Percentiles rank a stretch among this genome's conserved stretches.
These are phyloP conservation scores for Fusarium chaquense DNA, from an alignment of 2,329 filamentous ascomycete genomes.

Conservation along the genomic window DNA sequence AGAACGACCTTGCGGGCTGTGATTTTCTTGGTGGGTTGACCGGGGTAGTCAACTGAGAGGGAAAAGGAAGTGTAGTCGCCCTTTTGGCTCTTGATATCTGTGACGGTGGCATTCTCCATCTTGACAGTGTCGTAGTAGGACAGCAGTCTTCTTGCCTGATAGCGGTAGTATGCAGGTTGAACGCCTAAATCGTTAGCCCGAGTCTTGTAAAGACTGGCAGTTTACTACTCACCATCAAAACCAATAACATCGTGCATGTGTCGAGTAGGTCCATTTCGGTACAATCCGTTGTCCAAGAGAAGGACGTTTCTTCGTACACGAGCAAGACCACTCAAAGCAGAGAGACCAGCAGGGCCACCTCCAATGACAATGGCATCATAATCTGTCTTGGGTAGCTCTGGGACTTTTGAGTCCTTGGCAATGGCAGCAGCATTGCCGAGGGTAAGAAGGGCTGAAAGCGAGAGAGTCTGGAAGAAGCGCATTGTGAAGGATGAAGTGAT, in stretches of 20 bases:
- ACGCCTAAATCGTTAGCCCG: slow-evolving; percentile 57
- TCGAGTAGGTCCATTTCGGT: slow-evolving; percentile 67
- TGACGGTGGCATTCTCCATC: slow-evolving; percentile 66
- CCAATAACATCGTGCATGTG: slow-evolving; percentile 73
- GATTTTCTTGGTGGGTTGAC: slow-evolving; percentile 49
- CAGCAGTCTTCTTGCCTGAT: slow-evolving; percentile 65
- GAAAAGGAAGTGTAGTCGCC: slow-evolving; percentile 60
- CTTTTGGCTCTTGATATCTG: slow-evolving; percentile 52
- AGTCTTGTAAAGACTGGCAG: rapidly evolving
- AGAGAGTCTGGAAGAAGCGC: slow-evolving; percentile 26
- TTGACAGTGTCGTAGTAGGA: slow-evolving; percentile 61
- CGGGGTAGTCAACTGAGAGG: slow-evolving; percentile 49
- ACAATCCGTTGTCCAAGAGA: slow-evolving; percentile 69
- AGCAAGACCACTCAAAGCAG: slow-evolving; percentile 67
- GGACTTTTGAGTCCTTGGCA: not conserved
- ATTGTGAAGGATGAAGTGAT: slow-evolving; percentile 23
- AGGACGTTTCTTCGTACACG: slow-evolving; percentile 67
- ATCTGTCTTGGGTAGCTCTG: slow-evolving; percentile 26
- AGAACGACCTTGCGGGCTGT: slow-evolving; percentile 67
- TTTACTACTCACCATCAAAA: slow-evolving; percentile 62
- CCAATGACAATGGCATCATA: slow-evolving; percentile 70
- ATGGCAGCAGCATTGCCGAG: slow-evolving; percentile 36
- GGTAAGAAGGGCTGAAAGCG: slow-evolving; percentile 25
- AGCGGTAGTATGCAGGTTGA: slow-evolving; percentile 66
- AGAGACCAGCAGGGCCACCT: slow-evolving; percentile 68